phyloP scores from a whole-genome alignment of 1,139 yeast species.

The Lodderomyces orthopsilosis region DNA sequence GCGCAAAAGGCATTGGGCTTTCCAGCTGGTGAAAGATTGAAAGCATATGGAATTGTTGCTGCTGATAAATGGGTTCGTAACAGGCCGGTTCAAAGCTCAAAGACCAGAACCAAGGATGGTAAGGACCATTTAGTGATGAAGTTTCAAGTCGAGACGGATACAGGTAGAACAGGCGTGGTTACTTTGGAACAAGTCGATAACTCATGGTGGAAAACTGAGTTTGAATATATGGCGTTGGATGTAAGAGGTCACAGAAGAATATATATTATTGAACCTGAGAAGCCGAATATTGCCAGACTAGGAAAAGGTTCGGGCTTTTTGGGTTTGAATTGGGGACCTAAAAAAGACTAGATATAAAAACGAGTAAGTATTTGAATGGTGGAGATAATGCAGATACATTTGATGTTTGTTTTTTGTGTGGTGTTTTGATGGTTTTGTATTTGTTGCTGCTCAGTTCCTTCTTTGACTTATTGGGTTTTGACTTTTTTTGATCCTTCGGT shows the following conservation, averaged over 20 bases:
- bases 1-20: constrained; percentile 60
- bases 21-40: constrained; percentile 55
- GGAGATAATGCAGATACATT: neutral
- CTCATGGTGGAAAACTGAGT: constrained; percentile 65
- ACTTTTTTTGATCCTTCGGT: neutral
- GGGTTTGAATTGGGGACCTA: constrained; percentile 86
- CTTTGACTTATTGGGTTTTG: neutral
- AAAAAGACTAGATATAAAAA: constrained; percentile 38
- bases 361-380: neutral
- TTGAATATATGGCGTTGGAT: constrained; percentile 73
- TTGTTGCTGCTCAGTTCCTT: neutral
- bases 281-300: constrained; percentile 40
- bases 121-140: constrained; percentile 80
- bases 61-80: constrained; percentile 84
- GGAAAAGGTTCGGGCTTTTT: constrained; percentile 54
- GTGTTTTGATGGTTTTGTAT: constrained; percentile 1
- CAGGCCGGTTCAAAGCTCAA: constrained; percentile 68
- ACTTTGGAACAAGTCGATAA: constrained; percentile 75
- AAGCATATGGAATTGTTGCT: constrained; percentile 77
- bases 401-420: neutral
- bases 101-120: constrained; percentile 63
- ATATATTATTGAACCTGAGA: constrained; percentile 74
- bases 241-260: constrained; percentile 67
- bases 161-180: constrained; percentile 58
- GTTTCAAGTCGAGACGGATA: constrained; percentile 74